Percentiles rank a stretch among this genome's conserved stretches.
These are phyloP conservation scores for Alternaria brassicae DNA, from an alignment of 2,329 filamentous ascomycete genomes.

Conservation along the genomic window DNA sequence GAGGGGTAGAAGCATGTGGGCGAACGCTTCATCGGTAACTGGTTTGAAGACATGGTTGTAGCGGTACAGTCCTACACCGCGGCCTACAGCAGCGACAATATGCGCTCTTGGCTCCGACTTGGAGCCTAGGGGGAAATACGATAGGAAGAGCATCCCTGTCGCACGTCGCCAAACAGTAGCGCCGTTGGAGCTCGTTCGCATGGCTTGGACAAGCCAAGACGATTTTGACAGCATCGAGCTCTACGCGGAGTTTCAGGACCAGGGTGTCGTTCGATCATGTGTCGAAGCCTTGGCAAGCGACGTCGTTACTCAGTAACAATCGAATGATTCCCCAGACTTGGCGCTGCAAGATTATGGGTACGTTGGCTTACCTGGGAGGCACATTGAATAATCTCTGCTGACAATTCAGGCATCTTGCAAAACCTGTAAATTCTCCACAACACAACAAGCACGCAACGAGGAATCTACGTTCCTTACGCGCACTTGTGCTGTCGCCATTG, in stretches of 20 bases:
- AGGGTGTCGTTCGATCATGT: slow-evolving; percentile 1
- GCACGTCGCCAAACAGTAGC: slow-evolving; percentile 10
- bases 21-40: slow-evolving; percentile 15
- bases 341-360: not conserved
- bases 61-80: not conserved
- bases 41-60: not conserved
- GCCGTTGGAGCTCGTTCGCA: not conserved
- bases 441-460: not conserved
- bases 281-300: not conserved
- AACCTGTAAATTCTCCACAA: not conserved
- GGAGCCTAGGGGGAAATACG: not conserved
- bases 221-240: not conserved
- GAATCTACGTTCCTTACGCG: not conserved
- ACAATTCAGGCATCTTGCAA: not conserved
- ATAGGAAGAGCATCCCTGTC: slow-evolving; percentile 18
- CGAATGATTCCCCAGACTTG: not conserved
- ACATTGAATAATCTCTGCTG: not conserved
- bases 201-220: slow-evolving; percentile 13
- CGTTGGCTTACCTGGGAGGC: not conserved
- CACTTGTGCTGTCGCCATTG: not conserved
- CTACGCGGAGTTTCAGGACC: slow-evolving; percentile 2
- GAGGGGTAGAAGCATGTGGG: not conserved
- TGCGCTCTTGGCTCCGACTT: not conserved
- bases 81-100: slow-evolving; percentile 2
- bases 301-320: not conserved